Evolutionary conservation across 805 yeast species (phyloP), one percentile per base, ranked within the genome.

Genomic region (Kodamaea neixiangensis): DNA sequence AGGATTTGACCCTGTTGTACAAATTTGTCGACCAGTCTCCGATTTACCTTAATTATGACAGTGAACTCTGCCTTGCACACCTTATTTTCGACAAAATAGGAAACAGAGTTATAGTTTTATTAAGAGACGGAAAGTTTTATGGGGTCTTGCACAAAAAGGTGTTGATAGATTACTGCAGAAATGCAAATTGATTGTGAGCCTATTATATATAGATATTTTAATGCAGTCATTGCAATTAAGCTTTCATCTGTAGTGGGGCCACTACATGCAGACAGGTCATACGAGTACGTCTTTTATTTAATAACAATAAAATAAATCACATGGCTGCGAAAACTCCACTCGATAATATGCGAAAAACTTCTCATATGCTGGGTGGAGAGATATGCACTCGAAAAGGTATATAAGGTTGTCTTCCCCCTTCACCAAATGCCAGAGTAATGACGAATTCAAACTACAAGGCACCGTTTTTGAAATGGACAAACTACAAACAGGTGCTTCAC

Each of bases 61-160:
- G 82, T 14, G 81, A 81, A 9, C 58, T 81, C 22, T 68, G 80
- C 6, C 65, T 81, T 53, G 82, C 80, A 2, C 78, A 80, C 50
- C 65, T 74, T 59, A 66, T 81, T 18, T 81, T 81, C 60, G 75
- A 79, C 41, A 75, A 77, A 55, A 64, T 81, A 31, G 86, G 86
- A 1, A 75, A 72, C 34, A 61, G 85, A 40, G 78, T 80, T 1
- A 73, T 80, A 49, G 76, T 79, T 1, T 61, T 76, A 20, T 55
- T 71, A 11, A 71, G 71, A 46, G 69, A 75, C 25, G 85, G 83
- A 10, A 62, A 66, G 48, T 80, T 72, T 58, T 71, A 71, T 50
- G 85, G 85, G 1, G 69, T 80, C 3, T 62, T 81, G 51, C 83
- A 82, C 57, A 79, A 78, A 61, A 81, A 81, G 61, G 70, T 72